Base-by-base conservation (phyloP, 208 protist species). In the Jaenimonas drosophilae region DNA sequence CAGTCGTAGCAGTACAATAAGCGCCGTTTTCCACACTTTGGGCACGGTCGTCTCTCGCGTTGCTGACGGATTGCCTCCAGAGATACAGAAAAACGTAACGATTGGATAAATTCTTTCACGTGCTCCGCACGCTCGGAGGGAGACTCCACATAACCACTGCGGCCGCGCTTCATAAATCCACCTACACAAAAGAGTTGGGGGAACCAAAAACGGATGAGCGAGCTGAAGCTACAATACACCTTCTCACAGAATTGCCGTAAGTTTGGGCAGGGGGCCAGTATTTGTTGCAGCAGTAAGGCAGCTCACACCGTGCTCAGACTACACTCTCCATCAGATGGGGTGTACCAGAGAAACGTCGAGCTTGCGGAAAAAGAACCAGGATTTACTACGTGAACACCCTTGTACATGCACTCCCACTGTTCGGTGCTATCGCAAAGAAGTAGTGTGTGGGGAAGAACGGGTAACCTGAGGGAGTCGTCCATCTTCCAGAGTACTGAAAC, bases 1-100 rank as follows among this genome's bases (percentile, higher is more conserved):
- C 86, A 94, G 61, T 94, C 82, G 56, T 94, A 94, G 65, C 86
- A 94, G 55, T 91, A 94, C 58, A 64, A 89, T 31, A 89, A 69
- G 6, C 76, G 69, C 12, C 76, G 65, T 47, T 82, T 85, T 34
- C 75, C 55, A 53, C 86, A 94, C 39, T 71, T 65, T 23, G 76
- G 67, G 52, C 86, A 94, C 30, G 52, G 48, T 19, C 62, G 70
- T 26, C 86, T 80, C 34, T 82, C 75, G 24, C 69, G 31, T 39
- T 76, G 48, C 31, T 79, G 67, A 16, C 70, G 73, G 4, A 94
- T 59, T 17, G 52, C 56, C 41, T 42, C 44, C 19, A 94, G 61
- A 25, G 86, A 76, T 20, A 79, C 49, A 6, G 76, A 88, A 43
- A 94, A 90, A 26, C 49, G 67, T 24, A 94, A 61, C 11, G 60